A percentile compares a stretch with the other conserved stretches of the same genome.
These are phyloP conservation scores for Podospora australis DNA, from an alignment of 495 filamentous ascomycete genomes.

Conservation along the genomic window DNA sequence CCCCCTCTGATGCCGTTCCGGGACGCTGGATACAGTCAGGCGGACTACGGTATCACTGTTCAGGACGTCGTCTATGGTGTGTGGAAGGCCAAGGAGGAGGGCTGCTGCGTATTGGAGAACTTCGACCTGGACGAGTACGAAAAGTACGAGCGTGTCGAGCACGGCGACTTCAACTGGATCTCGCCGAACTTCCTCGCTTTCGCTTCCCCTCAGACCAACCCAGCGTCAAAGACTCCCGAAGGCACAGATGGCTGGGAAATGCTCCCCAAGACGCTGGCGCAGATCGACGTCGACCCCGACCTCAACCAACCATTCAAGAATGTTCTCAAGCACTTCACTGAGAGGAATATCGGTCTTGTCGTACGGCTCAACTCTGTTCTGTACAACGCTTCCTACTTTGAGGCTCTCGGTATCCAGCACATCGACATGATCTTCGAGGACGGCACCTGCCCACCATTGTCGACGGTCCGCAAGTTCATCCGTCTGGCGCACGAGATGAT, in stretches of 20 bases:
- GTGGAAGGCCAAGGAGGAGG: slow-evolving; percentile 96
- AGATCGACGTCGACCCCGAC: slow-evolving; percentile 53
- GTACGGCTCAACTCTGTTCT: slow-evolving; percentile 93
- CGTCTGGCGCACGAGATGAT: slow-evolving; percentile 93
- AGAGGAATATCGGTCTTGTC: slow-evolving; percentile 82
- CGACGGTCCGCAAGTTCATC: slow-evolving; percentile 85
- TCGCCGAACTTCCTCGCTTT: slow-evolving; percentile 93
- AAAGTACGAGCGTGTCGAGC: slow-evolving; percentile 88
- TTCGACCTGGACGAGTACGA: slow-evolving; percentile 98
- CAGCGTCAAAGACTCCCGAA: slow-evolving; percentile 59
- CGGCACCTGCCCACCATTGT: slow-evolving; percentile 85
- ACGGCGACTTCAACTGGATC: slow-evolving; percentile 99
- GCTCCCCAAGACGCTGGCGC: slow-evolving; percentile 61
- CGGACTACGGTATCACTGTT: slow-evolving; percentile 87
- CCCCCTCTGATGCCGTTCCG: slow-evolving; percentile 98
- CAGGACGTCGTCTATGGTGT: slow-evolving; percentile 98
- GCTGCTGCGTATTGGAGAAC: slow-evolving; percentile 75
- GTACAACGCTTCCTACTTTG: slow-evolving; percentile 93
- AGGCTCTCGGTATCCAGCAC: slow-evolving; percentile 87
- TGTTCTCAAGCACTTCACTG: slow-evolving; percentile 79
- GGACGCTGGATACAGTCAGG: slow-evolving; percentile 97
- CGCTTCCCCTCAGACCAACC: slow-evolving; percentile 83
- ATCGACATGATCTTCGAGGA: slow-evolving; percentile 99
- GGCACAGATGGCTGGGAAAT: slow-evolving; percentile 64
- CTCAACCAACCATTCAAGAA: slow-evolving; percentile 89